phyloP scores from a whole-genome alignment of 306 rosid genomes.

The Cyamopsis tetragonoloba region DNA sequence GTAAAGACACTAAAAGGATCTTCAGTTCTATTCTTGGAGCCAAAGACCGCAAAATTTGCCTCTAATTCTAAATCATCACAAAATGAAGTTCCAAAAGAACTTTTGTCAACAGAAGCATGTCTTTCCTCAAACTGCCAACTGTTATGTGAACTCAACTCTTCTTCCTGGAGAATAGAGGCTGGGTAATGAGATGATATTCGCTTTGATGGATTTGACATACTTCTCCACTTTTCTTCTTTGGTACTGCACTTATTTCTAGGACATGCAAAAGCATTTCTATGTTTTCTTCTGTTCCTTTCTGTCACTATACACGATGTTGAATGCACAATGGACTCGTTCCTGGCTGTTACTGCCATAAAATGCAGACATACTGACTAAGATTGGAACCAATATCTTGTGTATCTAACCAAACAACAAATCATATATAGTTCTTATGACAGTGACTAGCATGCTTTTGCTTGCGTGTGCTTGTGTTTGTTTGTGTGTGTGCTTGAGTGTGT shows the following conservation, averaged over 20 bases:
- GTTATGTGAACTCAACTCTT: slow-evolving; percentile 35
- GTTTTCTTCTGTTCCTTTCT: slow-evolving; percentile 41
- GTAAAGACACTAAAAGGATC: slow-evolving; percentile 43
- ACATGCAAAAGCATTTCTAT: slow-evolving; percentile 37
- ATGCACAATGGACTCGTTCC: slow-evolving; percentile 43
- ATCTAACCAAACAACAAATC: background rate
- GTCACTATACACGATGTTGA: slow-evolving; percentile 37
- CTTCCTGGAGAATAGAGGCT: slow-evolving; percentile 39
- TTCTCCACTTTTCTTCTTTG: slow-evolving; percentile 31
- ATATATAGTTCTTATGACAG: too few species aligned
- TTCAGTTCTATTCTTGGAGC: slow-evolving; percentile 37
- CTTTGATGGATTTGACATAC: slow-evolving; percentile 38
- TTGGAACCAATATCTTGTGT: background rate
- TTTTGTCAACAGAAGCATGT: slow-evolving; percentile 36
- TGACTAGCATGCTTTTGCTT: too few species aligned
- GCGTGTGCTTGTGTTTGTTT: too few species aligned
- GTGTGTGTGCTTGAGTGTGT: background rate
- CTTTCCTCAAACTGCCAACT: slow-evolving; percentile 49
- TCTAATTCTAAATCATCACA: slow-evolving; percentile 44
- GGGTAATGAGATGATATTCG: slow-evolving; percentile 42
- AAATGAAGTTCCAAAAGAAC: slow-evolving; percentile 40
- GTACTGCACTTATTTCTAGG: slow-evolving; percentile 30
- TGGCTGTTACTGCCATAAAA: slow-evolving; percentile 52
- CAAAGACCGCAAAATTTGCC: slow-evolving; percentile 34
- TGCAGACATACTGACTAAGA: slow-evolving; percentile 24